These are phyloP conservation scores for Diaporthe sp. DNA, from an alignment of 2,329 filamentous ascomycete species.

Conservation along the genomic window DNA sequence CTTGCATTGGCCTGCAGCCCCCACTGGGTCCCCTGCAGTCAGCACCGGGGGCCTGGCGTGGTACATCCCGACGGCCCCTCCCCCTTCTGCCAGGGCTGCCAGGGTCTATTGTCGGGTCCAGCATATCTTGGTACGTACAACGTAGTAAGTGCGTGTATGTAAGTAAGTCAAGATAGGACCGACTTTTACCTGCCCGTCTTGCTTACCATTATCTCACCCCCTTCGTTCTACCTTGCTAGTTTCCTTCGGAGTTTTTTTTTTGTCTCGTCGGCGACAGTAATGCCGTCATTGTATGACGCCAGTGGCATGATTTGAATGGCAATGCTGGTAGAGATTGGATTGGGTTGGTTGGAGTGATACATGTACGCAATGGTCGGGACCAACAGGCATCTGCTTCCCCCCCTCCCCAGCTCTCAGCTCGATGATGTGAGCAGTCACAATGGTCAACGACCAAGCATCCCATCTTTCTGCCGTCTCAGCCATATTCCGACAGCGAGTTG, in stretches of 20 bases:
- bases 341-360: background rate
- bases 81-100: background rate
- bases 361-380: conserved; percentile 2
- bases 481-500: background rate
- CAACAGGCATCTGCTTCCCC: background rate
- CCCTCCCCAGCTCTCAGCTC: background rate
- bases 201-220: conserved; percentile 1
- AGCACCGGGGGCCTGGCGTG: conserved; percentile 14
- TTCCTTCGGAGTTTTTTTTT: background rate
- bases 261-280: background rate
- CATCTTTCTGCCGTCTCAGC: background rate
- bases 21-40: background rate
- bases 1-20: conserved; percentile 21
- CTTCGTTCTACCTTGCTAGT: conserved; percentile 8
- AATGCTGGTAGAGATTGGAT: too few relatives aligned
- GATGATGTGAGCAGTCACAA: conserved; percentile 28
- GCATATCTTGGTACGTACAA: background rate
- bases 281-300: conserved; percentile 25
- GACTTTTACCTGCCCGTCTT: background rate
- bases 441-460: background rate
- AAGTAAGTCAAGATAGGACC: background rate
- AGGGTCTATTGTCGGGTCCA: conserved; percentile 7
- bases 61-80: conserved; percentile 25
- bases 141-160: background rate
- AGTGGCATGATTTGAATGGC: conserved; percentile 5